Evolutionary conservation across 768 basidiomycete genomes (phyloP), one percentile per base, ranked within the genome.

Genomic region (Fomitopsis serialis): DNA sequence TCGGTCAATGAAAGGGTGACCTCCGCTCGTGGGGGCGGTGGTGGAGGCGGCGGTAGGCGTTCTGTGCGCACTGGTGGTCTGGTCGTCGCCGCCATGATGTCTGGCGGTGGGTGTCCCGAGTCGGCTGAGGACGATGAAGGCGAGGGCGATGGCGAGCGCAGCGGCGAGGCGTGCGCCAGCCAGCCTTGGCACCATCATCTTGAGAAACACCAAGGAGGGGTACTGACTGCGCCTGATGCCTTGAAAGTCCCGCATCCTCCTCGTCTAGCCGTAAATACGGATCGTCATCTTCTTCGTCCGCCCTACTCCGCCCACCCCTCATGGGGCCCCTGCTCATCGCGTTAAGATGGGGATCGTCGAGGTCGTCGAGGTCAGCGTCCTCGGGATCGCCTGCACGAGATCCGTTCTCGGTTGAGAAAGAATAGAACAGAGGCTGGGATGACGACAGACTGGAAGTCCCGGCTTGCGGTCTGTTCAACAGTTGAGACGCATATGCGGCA

Each of bases 401-500:
- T 51, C 78, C 86, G 50, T 83, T 77, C 71, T 89, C 87, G 57
- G 88, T 89, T 43, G 84, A 84, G 69, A 92, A 91, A 19, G 89
- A 92, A 76, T 88, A 92, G 76, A 92, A 92, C 68, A 92, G 80
- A 50, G 90, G 89, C 69, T 89, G 88, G 35, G 74, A 75, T 36
- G 82, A 83, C 21, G 81, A 77, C 61, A 79, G 70, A 60, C 78
- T 79, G 35, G 79, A 74, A 53, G 66, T 62, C 25, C 58, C 64
- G 52, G 74, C 72, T 54, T 71, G 76, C 62, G 81, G 82, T 59
- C 79, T 77, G 65, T 78, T 83, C 67, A 91, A 74, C 66, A 89
- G 90, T 61, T 89, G 87, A 42, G 89, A 90, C 47, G 89, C 89
- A 73, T 87, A 90, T 48, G 82, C 81, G 60, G 87, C 85, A 70